These are phyloP conservation scores for Emmonsiellopsis sp. DNA, from an alignment of 2,329 filamentous ascomycete genomes.

Conservation along the genomic window DNA sequence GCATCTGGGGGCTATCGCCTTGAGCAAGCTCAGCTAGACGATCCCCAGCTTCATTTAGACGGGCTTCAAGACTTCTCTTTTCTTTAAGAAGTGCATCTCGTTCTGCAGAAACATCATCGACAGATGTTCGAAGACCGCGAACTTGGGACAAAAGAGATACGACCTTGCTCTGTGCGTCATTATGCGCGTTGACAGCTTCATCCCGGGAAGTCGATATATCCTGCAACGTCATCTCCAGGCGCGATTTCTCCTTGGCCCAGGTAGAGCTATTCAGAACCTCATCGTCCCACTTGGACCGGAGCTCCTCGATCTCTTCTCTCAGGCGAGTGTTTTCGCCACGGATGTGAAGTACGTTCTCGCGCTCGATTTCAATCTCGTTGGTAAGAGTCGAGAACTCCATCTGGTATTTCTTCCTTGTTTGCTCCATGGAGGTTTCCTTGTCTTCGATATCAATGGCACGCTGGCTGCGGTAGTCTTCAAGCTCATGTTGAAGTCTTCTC, in stretches of 20 bases:
- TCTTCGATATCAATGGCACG: conserved; percentile 94
- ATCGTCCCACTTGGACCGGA: conserved; percentile 95
- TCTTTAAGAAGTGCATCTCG: conserved; percentile 77
- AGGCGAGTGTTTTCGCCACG: conserved; percentile 77
- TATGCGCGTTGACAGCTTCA: conserved; percentile 86
- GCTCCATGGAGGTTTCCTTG: conserved; percentile 91
- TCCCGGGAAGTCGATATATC: conserved; percentile 87
- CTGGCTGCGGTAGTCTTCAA: conserved; percentile 94
- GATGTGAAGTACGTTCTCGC: conserved; percentile 79
- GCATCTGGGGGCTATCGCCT: conserved; percentile 77
- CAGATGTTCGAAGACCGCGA: conserved; percentile 67
- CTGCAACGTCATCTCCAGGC: conserved; percentile 79
- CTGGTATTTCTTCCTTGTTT: conserved; percentile 96
- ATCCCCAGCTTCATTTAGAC: conserved; percentile 77
- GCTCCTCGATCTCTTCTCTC: conserved; percentile 90
- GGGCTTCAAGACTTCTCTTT: conserved; percentile 79
- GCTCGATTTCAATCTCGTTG: conserved; percentile 85
- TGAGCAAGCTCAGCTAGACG: conserved; percentile 80
- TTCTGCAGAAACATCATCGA: conserved; percentile 80
- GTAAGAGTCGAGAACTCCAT: conserved; percentile 80
- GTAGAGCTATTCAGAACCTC: conserved; percentile 96
- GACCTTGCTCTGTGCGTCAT: conserved; percentile 88
- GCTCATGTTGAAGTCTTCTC: conserved; percentile 89
- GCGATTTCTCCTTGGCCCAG: conserved; percentile 95
- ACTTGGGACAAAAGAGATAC: conserved; percentile 86